Percentiles rank a stretch among this genome's conserved stretches.
phyloP scores from a whole-genome alignment of 148 eudicot species.

The Rhododendron simsii region DNA sequence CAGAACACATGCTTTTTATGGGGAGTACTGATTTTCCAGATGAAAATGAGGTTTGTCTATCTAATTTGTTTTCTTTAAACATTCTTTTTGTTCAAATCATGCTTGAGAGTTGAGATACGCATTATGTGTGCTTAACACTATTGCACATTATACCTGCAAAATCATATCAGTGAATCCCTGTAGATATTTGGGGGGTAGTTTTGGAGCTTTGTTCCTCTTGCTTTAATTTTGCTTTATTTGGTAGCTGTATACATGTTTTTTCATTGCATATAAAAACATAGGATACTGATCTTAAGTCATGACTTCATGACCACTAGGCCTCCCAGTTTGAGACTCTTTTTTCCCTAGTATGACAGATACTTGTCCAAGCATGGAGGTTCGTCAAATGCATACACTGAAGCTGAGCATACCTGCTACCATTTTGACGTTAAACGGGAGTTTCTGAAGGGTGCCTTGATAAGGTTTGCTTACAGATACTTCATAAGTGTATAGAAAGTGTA shows the following conservation, averaged over 20 bases:
- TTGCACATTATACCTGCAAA: background rate
- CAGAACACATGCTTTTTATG: constrained; percentile 99
- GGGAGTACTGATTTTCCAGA: constrained; percentile 95
- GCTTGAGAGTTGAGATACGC: background rate
- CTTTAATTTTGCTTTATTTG: background rate
- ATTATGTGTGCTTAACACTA: background rate
- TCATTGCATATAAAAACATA: background rate
- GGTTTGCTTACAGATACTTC: constrained; percentile 23
- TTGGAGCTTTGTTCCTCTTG: background rate
- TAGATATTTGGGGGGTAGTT: background rate
- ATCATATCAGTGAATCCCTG: background rate
- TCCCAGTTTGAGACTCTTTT: constrained; percentile 21
- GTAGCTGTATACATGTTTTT: background rate
- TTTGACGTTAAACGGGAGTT: constrained; percentile 87
- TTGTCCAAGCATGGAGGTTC: constrained; percentile 97
- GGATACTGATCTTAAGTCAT: too few species aligned
- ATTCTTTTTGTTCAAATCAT: background rate
- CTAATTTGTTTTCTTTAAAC: background rate
- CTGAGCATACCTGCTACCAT: constrained; percentile 91
- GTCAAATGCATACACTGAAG: constrained; percentile 97
- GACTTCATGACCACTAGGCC: background rate
- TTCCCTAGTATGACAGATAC: constrained; percentile 87
- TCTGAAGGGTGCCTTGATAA: constrained; percentile 72
- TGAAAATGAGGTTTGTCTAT: constrained; percentile 80
- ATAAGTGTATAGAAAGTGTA: background rate